A percentile compares a stretch with the other conserved stretches of the same genome.
These are phyloP conservation scores for Cadophora sp. DNA, from an alignment of 2,329 filamentous ascomycete genomes.

Conservation along the genomic window DNA sequence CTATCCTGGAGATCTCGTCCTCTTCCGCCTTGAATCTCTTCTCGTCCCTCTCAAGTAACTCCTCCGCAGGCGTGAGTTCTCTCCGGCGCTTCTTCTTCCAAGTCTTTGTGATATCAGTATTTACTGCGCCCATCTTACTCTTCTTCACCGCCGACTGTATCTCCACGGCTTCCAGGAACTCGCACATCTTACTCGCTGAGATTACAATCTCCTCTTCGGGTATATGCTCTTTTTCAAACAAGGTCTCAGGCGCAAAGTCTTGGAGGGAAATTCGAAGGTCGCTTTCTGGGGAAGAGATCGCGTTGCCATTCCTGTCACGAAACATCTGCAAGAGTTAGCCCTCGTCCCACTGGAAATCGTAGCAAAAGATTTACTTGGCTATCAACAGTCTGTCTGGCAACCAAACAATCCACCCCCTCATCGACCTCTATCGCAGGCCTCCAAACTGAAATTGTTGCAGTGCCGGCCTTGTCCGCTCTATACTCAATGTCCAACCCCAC, in stretches of 20 bases:
- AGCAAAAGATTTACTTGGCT: background rate
- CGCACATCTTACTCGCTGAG: background rate
- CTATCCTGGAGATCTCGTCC: no score
- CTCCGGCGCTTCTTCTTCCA: background rate
- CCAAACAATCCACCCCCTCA: background rate
- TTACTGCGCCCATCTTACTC: background rate
- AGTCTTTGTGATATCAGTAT: no score
- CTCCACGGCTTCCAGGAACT: background rate
- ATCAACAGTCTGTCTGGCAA: background rate
- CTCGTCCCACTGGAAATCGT: background rate
- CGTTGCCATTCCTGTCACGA: background rate
- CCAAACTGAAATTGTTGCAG: background rate
- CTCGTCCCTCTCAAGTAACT: background rate
- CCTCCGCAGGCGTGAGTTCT: background rate
- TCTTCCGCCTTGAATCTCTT: background rate
- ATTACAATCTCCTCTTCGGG: background rate
- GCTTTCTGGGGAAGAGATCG: background rate
- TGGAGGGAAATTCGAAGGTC: background rate
- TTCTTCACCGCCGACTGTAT: no score
- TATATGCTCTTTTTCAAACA: background rate
- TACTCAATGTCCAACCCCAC: constrained; percentile 44
- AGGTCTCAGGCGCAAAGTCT: background rate
- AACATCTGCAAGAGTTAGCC: no score
- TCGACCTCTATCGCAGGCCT: background rate
- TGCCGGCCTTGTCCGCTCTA: constrained; percentile 36